These are phyloP conservation scores for Chlamydomonas schloesseri DNA, from an alignment of 139 green algal genomes.

Conservation along the genomic window DNA sequence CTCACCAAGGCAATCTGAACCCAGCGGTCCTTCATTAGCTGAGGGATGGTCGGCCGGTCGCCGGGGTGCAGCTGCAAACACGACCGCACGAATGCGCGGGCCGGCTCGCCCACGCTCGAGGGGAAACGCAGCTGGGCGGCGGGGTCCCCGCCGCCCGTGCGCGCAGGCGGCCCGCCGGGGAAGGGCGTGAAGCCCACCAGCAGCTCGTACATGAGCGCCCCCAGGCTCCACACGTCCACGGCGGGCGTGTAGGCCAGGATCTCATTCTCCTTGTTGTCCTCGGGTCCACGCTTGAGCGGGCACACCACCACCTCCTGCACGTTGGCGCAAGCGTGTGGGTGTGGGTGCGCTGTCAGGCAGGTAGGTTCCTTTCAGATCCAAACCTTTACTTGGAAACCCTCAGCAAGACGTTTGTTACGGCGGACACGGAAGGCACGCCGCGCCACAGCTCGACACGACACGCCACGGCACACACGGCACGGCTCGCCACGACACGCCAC, in stretches of 20 bases:
- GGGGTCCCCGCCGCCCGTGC: neutral
- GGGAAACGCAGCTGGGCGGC: slow-evolving; percentile 33
- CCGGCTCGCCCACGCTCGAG: slow-evolving; percentile 9
- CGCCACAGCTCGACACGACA: too few relatives aligned
- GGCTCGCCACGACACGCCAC: too few relatives aligned
- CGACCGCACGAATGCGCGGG: slow-evolving; percentile 20
- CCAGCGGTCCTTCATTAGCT: slow-evolving; percentile 55
- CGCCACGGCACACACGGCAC: too few relatives aligned
- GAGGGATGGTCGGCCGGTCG: slow-evolving; percentile 41
- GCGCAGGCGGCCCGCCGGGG: neutral
- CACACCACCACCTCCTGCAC: slow-evolving; percentile 24
- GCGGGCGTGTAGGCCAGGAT: slow-evolving; percentile 51
- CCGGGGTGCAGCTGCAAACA: slow-evolving; percentile 46
- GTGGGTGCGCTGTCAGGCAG: too few relatives aligned
- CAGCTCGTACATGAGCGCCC: slow-evolving; percentile 69
- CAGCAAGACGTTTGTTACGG: too few relatives aligned
- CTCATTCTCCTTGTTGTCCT: slow-evolving; percentile 61
- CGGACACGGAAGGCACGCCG: too few relatives aligned
- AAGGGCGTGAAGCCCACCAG: slow-evolving; percentile 46
- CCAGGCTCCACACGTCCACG: slow-evolving; percentile 60
- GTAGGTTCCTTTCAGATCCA: too few relatives aligned
- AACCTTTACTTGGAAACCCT: too few relatives aligned
- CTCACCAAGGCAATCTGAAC: neutral
- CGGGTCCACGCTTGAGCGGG: slow-evolving; percentile 56
- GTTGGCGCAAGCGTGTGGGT: too few relatives aligned